A percentile compares a stretch with the other conserved stretches of the same genome.
These are phyloP conservation scores for Salix dunnii DNA, from an alignment of 345 rosid species.

Conservation along the genomic window DNA sequence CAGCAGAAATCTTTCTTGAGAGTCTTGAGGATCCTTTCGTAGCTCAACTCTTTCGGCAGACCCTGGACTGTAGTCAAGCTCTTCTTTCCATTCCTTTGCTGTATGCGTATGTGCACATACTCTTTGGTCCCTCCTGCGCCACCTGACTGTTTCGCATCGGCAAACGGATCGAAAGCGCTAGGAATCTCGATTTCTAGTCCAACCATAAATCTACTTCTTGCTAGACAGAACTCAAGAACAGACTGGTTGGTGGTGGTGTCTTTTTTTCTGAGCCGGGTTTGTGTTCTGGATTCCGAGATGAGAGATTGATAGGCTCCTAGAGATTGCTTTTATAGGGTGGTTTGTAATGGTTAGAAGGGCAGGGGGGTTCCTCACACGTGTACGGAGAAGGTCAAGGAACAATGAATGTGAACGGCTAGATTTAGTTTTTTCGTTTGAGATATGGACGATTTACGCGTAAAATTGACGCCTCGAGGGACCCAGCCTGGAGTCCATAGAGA, in stretches of 20 bases:
- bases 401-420: no score
- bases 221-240: no score
- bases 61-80: constrained; percentile 29
- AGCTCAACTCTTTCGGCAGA: constrained; percentile 20
- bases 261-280: no score
- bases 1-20: constrained; percentile 29
- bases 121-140: constrained; percentile 45
- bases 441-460: background rate
- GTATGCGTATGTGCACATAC: constrained; percentile 26
- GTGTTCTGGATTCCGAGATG: no score
- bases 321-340: no score
- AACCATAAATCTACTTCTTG: constrained; percentile 67
- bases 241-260: no score
- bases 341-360: no score
- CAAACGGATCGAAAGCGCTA: constrained; percentile 62
- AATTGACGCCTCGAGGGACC: background rate
- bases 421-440: background rate
- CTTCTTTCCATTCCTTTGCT: constrained; percentile 32
- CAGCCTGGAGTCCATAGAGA: background rate
- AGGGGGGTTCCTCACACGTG: no score
- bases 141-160: constrained; percentile 49
- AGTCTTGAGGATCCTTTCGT: constrained; percentile 18
- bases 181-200: constrained; percentile 58
- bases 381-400: no score
- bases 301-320: no score